Evolutionary conservation across 2,329 filamentous ascomycete genomes (phyloP).

Genomic region (Colletotrichum eleusines): DNA sequence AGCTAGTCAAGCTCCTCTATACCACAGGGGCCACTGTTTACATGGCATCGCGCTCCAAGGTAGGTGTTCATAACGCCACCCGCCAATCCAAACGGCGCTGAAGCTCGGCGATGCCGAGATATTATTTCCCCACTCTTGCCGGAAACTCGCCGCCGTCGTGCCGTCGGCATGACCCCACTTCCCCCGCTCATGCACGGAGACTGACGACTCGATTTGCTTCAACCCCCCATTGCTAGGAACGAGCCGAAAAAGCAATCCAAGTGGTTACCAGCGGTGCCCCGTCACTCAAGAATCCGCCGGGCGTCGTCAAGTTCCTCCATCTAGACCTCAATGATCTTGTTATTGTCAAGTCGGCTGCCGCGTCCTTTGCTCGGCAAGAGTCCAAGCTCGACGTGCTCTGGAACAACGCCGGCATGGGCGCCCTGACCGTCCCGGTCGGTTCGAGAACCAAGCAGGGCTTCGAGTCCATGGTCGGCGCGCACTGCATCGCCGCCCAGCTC

Average conservation of each 20-base stretch:
- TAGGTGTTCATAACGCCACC: slow-evolving; percentile 13
- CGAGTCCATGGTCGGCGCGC: slow-evolving; percentile 51
- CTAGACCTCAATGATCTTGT: slow-evolving; percentile 57
- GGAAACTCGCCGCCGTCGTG: not conserved
- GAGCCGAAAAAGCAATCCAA: slow-evolving; percentile 50
- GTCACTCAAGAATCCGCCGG: slow-evolving; percentile 33
- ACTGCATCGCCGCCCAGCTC: slow-evolving; percentile 52
- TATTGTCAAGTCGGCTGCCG: slow-evolving; percentile 53
- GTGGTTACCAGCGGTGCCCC: slow-evolving; percentile 44
- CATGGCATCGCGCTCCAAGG: slow-evolving; percentile 59
- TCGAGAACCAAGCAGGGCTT: slow-evolving; percentile 49
- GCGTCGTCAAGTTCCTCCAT: slow-evolving; percentile 50
- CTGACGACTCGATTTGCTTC: not conserved
- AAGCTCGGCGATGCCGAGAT: not conserved
- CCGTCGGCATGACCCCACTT: not conserved
- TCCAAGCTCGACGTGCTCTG: slow-evolving; percentile 56
- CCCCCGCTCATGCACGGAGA: not conserved
- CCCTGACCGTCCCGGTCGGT: slow-evolving; percentile 38
- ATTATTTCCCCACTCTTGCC: not conserved
- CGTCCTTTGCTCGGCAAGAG: slow-evolving; percentile 53
- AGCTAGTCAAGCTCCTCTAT: slow-evolving; percentile 66
- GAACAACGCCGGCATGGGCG: slow-evolving; percentile 54
- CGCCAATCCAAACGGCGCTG: slow-evolving; percentile 43
- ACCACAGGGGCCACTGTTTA: slow-evolving; percentile 65
- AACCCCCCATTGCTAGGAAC: slow-evolving; percentile 43